Base-by-base conservation (phyloP, 2,329 filamentous ascomycete genomes). In the Plenodomus biglobosus region DNA sequence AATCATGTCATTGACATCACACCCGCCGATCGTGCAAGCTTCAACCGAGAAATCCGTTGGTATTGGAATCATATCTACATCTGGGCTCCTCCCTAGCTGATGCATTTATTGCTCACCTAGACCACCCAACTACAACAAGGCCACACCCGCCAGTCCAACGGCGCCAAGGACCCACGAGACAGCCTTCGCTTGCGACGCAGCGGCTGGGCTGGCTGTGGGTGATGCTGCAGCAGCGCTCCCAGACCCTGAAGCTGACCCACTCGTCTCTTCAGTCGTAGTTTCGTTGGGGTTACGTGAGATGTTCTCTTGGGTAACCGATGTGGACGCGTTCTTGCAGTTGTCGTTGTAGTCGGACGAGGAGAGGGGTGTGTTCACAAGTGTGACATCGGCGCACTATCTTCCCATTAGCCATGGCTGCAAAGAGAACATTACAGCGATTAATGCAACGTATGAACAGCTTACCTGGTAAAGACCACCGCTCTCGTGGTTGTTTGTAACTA, bases 381-480 rank as follows among this genome's bases (percentile, higher is more conserved):
- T 85, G 56, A 91, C 82, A 61, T 92, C 87, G 64, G 87, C 85
- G 70, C 88, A 92, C 84, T 86, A 51, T 44, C 7, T 20, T 32
- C 7, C 16, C 3, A 10, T 53, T 30, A 50, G 40, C 22, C 3
- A 3, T 8, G 17, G 34, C 16, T 16, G 8, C 10, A n/a, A 24
- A n/a, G 20, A 15, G 20, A 3, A 4, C n/a, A 19, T 22, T 3
- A 6, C 13, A 18, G 2, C 3, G 5, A 8, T 22, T 16, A 20
- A n/a, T 21, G 13, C 17, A 3, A 16, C 3, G 8, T 36, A 21
- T 11, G 7, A 3, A 32, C n/a, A n/a, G n/a, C 74, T 50, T 64
- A 79, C 77, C 62, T 79, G 87, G 72, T 90, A 91, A 24, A 91
- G 73, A 15, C 86, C 84, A 34, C 77, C 78, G 17, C 77, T 80